A percentile compares a stretch with the other conserved stretches of the same genome.
These are phyloP conservation scores for Metarhizium brunneum DNA, from an alignment of 2,329 filamentous ascomycete genomes.

Conservation along the genomic window DNA sequence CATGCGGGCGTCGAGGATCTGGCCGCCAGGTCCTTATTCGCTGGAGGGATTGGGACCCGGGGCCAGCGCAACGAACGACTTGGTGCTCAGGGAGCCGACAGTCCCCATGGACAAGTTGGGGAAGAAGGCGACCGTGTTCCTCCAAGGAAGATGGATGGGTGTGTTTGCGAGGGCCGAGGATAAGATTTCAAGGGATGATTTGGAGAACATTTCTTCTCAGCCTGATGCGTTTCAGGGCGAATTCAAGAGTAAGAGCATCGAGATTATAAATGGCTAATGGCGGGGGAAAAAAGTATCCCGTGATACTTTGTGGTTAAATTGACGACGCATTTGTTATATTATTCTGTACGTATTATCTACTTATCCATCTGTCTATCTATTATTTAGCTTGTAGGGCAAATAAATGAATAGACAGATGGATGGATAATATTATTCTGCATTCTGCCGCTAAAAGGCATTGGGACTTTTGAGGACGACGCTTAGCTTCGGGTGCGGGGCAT, in stretches of 20 bases:
- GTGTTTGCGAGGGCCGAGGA: conserved; percentile 21
- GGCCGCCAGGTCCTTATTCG: conserved; percentile 25
- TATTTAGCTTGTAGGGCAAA: too few relatives aligned
- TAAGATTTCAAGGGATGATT: conserved; percentile 9
- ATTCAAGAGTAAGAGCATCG: conserved; percentile 7
- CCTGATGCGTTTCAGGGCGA: conserved; percentile 5
- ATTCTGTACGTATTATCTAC: too few relatives aligned
- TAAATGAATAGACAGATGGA: background rate
- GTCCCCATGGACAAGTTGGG: conserved; percentile 24
- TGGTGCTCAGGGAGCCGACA: conserved; percentile 21
- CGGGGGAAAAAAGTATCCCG: background rate
- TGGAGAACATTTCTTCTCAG: conserved; percentile 6
- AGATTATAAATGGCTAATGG: conserved; percentile 5
- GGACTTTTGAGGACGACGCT: background rate
- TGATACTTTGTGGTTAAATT: too few relatives aligned
- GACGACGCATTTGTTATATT: too few relatives aligned
- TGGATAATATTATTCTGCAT: too few relatives aligned
- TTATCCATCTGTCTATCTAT: too few relatives aligned
- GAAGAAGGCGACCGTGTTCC: conserved; percentile 18
- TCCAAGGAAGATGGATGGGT: conserved; percentile 25
- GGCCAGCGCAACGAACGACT: conserved; percentile 13
- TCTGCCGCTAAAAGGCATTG: background rate
- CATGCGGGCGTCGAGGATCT: conserved; percentile 22
- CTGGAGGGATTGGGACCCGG: conserved; percentile 26
- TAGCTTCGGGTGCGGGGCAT: background rate